Conservation (phyloP, 2,329 filamentous ascomycete species). For the Lasiodiplodia theobromae region DNA sequence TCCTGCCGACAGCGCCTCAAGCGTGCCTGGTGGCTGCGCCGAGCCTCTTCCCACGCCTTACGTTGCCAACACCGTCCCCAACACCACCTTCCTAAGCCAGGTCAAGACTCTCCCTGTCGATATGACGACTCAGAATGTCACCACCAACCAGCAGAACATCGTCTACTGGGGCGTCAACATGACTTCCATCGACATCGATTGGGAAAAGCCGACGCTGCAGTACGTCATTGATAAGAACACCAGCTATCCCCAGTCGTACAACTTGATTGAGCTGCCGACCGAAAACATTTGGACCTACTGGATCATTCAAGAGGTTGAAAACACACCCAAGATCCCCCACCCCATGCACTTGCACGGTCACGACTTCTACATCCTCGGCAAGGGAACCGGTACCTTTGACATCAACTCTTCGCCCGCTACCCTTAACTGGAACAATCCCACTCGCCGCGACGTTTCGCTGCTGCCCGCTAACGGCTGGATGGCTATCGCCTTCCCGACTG, state of each 20-base stretch:
- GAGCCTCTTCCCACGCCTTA: conserved; percentile 35
- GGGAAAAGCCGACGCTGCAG: conserved; percentile 54
- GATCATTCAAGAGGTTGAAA: conserved; percentile 50
- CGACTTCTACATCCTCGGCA: conserved; percentile 46
- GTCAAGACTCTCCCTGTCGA: conserved; percentile 44
- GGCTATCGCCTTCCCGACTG: conserved; percentile 57
- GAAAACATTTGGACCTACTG: conserved; percentile 50
- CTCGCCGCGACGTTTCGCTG: conserved; percentile 41
- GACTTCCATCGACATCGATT: conserved; percentile 51
- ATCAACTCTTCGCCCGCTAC: conserved; percentile 31
- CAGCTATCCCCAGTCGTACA: conserved; percentile 48
- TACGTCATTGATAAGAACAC: conserved; percentile 52
- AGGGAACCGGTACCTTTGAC: conserved; percentile 42
- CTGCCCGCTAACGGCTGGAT: conserved; percentile 47
- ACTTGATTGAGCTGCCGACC: conserved; percentile 50
- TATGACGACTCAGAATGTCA: conserved; percentile 40
- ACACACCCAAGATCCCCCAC: conserved; percentile 41
- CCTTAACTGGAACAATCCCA: conserved; percentile 44
- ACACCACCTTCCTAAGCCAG: conserved; percentile 40
- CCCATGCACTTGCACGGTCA: conserved; percentile 39
- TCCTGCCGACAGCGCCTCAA: conserved; percentile 34
- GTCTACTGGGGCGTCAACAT: conserved; percentile 51
- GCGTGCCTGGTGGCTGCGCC: conserved; percentile 37
- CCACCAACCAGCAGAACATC: conserved; percentile 47
- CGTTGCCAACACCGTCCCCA: conserved; percentile 47